phyloP scores from a whole-genome alignment of 805 yeast genomes.

The Pichia cabralensis region DNA sequence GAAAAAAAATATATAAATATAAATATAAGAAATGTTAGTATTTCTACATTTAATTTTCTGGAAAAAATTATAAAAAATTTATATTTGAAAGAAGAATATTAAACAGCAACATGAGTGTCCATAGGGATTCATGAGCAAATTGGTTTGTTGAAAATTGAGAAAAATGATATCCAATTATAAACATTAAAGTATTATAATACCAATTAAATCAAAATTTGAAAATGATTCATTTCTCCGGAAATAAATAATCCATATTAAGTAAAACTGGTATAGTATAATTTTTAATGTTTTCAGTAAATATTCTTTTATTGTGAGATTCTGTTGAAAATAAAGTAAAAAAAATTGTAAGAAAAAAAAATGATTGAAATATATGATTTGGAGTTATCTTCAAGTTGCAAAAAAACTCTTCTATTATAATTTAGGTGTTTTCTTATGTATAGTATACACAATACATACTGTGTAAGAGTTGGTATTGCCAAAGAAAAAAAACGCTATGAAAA shows the following conservation, averaged over 20 bases:
- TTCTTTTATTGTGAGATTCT: too few relatives aligned
- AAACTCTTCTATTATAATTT: too few relatives aligned
- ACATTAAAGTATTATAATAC: conserved; percentile 6
- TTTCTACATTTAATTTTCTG: conserved; percentile 6
- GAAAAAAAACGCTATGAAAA: too few relatives aligned
- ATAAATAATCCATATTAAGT: conserved; percentile 1
- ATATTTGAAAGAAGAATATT: conserved; percentile 1
- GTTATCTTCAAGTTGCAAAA: too few relatives aligned
- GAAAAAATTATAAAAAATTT: conserved; percentile 24
- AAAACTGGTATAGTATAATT: too few relatives aligned
- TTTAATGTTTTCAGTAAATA: too few relatives aligned
- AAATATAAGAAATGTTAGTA: conserved; percentile 10
- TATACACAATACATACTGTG: too few relatives aligned
- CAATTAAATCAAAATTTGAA: conserved; percentile 1
- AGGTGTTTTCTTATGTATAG: too few relatives aligned
- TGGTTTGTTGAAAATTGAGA: neutral
- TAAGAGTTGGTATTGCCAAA: too few relatives aligned
- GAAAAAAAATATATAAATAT: conserved; percentile 8
- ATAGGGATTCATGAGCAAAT: conserved; percentile 33
- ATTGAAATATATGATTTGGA: too few relatives aligned
- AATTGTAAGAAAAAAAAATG: too few relatives aligned
- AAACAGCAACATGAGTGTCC: conserved; percentile 39
- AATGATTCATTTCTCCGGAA: conserved; percentile 8
- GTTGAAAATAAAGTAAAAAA: too few relatives aligned
- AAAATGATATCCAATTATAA: neutral